Base-by-base conservation (phyloP, 1,284 basidiomycete species). In the Heliocybe sulcata region DNA sequence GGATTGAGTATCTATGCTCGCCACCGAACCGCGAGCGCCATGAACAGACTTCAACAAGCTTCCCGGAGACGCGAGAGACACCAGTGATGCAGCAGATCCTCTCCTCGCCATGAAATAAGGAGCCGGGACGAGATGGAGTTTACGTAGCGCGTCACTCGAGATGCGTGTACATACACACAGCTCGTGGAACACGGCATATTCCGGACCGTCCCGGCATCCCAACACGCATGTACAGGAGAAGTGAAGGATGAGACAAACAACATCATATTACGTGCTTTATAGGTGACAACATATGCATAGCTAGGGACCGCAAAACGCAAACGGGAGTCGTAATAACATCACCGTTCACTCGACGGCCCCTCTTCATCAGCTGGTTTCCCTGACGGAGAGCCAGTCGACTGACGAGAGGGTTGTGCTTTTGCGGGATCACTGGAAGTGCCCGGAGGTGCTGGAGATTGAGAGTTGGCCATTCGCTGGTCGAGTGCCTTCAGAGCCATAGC, bases 401-500 rank as follows among this genome's bases (percentile, higher is more conserved):
- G 38, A 42, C 38, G 38, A 20, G 38, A 16, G 12, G 38, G 16
- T 42, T 8, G 8, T 42, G 38, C 38, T 42, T 42, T 42, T 8
- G 38, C 6, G 12, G 12, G 38, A 20, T 42, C 38, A n/a, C 16
- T 42, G 8, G 19, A 16, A 4, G 38, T 8, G 16, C 27, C 23
- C 10, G 47, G 25, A 26, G 47, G 22, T 22, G 47, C 22, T 20
- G 47, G 47, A 3, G 47, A 49, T 12, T 45, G 52, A 2, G 82
- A 77, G 57, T 78, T 82, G 19, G 95, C 92, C 57, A 98, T 69
- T 25, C 94, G 81, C 64, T 96, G 94, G 64, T 99, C 96, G 26
- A 99, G 82, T 9, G 96, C 96, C 69, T 98, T 96, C 61, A 99
- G 74, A 38, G 96, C 96, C 77, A 97, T 85, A 1, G 92, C 90